Evolutionary conservation across 306 rosid species (phyloP), one percentile per base, ranked within the genome.

Genomic region (Ormosia semicastrata): DNA sequence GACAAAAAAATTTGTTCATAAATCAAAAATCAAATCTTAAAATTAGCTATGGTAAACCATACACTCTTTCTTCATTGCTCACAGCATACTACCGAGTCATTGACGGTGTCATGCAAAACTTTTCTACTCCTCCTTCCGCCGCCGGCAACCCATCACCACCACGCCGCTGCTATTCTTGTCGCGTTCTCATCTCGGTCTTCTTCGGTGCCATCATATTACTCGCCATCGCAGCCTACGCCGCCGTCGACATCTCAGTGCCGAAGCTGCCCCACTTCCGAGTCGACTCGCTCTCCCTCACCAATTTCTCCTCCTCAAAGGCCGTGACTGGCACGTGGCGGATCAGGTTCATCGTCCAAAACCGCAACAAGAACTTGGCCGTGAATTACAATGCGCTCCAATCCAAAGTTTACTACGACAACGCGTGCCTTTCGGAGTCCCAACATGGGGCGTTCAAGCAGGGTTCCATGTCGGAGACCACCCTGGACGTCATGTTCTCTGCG

Each of bases 281-380:
- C 75, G 88, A 87, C 29, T 84, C 91, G 2, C 36, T 89, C 40
- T 65, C 89, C 0, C 72, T 91, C 46, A 0, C 86, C 54, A 72
- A 83, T 34, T 82, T 91, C 72, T 82, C 91, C 14, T 41, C 29
- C 30, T 40, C 83, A 24, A 60, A 76, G 50, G 17, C 89, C 71
- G 3, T 91, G 17, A 74, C 81, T 69, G 93, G 91, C 64, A 64
- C 70, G 10, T 89, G 93, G 93, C 32, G 77, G 49, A 81, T 76
- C 3, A 82, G 89, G 2, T 78, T 89, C 33, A 11, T 64, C 17
- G 89, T 83, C 67, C 66, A 17, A 62, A 91, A 91, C 74, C 81
- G 89, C 46, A 89, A 91, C 78, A 91, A 87, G 89, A 91, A 89
- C 82, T 57, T 91, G 85, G 40, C 58, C 8, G 6, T 88, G 67